phyloP scores from a whole-genome alignment of 805 yeast species.

The Teunomyces barrocoloradensis region DNA sequence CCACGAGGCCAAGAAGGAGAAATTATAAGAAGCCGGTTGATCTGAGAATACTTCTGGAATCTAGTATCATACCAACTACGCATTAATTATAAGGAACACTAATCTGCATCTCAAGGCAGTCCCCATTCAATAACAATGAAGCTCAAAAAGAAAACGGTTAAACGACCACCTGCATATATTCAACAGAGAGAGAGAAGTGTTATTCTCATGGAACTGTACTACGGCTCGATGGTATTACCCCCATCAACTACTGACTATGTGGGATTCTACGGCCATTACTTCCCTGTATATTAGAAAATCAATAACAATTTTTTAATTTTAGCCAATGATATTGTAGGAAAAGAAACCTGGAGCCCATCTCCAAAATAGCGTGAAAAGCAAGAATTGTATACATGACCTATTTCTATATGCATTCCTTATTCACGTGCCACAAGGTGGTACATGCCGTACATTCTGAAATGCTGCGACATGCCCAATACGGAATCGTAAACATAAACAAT shows the following conservation, averaged over 20 bases:
- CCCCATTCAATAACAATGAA: neutral
- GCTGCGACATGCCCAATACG: conserved; percentile 1
- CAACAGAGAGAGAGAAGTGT: neutral
- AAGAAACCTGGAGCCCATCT: neutral
- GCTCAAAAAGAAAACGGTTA: neutral
- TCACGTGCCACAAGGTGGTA: neutral
- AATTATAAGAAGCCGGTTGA: neutral
- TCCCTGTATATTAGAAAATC: conserved; percentile 2
- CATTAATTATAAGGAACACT: neutral
- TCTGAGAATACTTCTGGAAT: neutral
- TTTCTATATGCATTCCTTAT: neutral
- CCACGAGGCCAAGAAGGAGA: conserved; percentile 7
- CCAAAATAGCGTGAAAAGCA: neutral
- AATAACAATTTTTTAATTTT: neutral
- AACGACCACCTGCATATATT: conserved; percentile 1
- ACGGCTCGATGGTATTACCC: neutral
- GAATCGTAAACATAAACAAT: conserved; percentile 15
- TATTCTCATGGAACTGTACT: neutral
- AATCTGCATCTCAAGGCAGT: neutral
- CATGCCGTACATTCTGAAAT: neutral
- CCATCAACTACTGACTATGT: neutral
- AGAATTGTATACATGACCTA: neutral
- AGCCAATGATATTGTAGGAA: conserved; percentile 1
- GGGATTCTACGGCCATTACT: neutral
- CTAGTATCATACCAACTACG: neutral